Conservation (phyloP, 2,329 filamentous ascomycete genomes). For the Trichoderma atrobrunneum region DNA sequence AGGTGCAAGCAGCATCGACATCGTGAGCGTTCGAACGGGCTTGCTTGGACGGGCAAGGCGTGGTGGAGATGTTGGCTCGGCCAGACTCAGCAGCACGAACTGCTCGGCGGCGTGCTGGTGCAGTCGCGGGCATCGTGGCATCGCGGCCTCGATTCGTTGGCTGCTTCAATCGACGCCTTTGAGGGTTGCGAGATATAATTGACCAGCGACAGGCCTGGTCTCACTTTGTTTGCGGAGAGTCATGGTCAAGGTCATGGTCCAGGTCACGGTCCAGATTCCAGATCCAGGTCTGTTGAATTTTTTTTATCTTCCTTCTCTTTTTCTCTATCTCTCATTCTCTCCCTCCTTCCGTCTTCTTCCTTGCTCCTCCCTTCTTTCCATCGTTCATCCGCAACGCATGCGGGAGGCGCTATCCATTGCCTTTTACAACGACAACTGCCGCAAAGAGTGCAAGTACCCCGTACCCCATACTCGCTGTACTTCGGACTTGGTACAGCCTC, state of each 20-base stretch:
- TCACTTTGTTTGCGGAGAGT: neutral
- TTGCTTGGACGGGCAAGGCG: constrained; percentile 10
- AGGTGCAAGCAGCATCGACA: neutral
- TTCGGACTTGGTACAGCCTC: neutral
- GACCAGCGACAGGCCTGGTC: neutral
- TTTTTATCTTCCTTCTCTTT: neutral
- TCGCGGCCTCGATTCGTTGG: constrained; percentile 12
- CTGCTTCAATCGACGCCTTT: neutral
- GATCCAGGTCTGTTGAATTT: too few relatives aligned
- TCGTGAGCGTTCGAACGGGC: neutral
- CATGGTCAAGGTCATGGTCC: neutral
- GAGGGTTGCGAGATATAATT: constrained; percentile 3
- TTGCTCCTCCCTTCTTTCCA: neutral
- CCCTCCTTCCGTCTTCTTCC: neutral
- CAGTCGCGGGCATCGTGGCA: constrained; percentile 14
- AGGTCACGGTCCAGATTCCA: neutral
- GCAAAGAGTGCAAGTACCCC: neutral
- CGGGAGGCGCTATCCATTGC: neutral
- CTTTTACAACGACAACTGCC: neutral
- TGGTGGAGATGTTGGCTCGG: constrained; percentile 5
- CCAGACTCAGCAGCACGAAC: neutral
- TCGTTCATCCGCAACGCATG: neutral
- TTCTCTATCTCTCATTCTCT: neutral
- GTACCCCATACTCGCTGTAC: neutral
- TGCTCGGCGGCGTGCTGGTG: constrained; percentile 1